phyloP scores from a whole-genome alignment of 495 filamentous ascomycete species.

The Aspergillus nidulans region DNA sequence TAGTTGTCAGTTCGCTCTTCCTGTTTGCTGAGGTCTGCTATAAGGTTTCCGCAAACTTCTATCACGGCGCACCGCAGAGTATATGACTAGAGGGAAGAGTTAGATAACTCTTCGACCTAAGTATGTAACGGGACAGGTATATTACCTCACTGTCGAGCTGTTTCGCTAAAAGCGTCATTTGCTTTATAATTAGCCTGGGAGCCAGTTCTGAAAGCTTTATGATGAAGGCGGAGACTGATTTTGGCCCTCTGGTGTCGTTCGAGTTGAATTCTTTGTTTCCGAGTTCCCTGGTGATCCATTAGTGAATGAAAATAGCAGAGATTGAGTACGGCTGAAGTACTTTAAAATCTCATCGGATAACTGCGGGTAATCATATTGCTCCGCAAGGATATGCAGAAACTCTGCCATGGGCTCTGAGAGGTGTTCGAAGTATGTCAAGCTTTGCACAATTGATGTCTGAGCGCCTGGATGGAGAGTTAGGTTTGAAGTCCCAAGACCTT shows the following conservation, averaged over 20 bases:
- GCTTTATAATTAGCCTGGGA: conserved; percentile 89
- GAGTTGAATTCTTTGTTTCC: conserved; percentile 97
- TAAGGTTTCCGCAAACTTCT: conserved; percentile 97
- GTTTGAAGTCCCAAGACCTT: not conserved
- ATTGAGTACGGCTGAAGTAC: conserved; percentile 22
- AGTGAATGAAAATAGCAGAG: conserved; percentile 15
- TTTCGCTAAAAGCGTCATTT: conserved; percentile 90
- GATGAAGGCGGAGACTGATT: conserved; percentile 97
- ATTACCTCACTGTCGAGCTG: conserved; percentile 89
- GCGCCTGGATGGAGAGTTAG: conserved; percentile 58
- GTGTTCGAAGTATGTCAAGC: conserved; percentile 96
- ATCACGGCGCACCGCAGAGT: conserved; percentile 89
- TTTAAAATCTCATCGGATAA: conserved; percentile 86
- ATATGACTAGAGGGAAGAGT: conserved; percentile 62
- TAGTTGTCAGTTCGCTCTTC: conserved; percentile 86
- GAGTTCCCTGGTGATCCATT: conserved; percentile 58
- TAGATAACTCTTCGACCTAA: conserved; percentile 4
- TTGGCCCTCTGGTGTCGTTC: conserved; percentile 91
- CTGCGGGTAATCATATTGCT: conserved; percentile 98
- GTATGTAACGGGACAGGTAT: not conserved
- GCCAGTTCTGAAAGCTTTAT: conserved; percentile 92
- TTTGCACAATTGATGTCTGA: conserved; percentile 96
- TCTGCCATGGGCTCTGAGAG: conserved; percentile 98
- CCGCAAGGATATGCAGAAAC: conserved; percentile 89
- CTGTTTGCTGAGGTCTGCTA: conserved; percentile 82